These are phyloP conservation scores for Fusarium azukiicola DNA, from an alignment of 2,329 filamentous ascomycete genomes.

Conservation along the genomic window DNA sequence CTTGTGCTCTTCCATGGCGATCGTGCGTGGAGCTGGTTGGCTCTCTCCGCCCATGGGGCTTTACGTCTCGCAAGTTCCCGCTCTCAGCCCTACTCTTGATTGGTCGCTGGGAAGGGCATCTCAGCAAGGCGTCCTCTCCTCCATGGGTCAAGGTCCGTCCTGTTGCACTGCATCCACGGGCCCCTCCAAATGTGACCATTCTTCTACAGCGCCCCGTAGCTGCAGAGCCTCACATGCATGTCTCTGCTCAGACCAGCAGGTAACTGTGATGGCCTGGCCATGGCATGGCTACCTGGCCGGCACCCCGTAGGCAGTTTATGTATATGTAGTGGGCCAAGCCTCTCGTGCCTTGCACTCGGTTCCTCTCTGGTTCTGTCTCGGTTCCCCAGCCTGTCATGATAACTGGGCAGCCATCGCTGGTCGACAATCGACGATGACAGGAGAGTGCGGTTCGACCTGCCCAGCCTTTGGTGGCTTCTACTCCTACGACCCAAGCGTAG, in stretches of 20 bases:
- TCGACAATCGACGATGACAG: conserved; percentile 58
- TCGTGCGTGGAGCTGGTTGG: conserved; percentile 46
- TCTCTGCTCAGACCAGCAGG: conserved; percentile 39
- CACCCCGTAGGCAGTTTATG: conserved; percentile 5
- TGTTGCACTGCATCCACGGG: conserved; percentile 47
- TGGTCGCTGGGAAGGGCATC: conserved; percentile 28
- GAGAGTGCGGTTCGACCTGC: conserved; percentile 61
- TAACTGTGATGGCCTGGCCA: conserved; percentile 35
- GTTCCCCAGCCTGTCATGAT: conserved; percentile 52
- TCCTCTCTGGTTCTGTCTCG: conserved; percentile 34
- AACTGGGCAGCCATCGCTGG: conserved; percentile 42
- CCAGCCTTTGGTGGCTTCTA: conserved; percentile 63
- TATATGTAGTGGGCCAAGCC: conserved; percentile 55
- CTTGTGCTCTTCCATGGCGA: conserved; percentile 35
- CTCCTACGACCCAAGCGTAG: conserved; percentile 60
- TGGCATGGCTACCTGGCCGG: conserved; percentile 1
- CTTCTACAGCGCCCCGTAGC: conserved; percentile 41
- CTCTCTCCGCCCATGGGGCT: conserved; percentile 21
- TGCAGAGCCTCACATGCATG: conserved; percentile 55
- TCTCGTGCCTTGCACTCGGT: conserved; percentile 39
- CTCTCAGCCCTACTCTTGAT: conserved; percentile 43
- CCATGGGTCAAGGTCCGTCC: conserved; percentile 34
- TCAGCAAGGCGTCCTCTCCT: conserved; percentile 34
- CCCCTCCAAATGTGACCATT: conserved; percentile 45
- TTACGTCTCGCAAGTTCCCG: conserved; percentile 40